Evolutionary conservation across 305 asterid species (phyloP).

Genomic region (Coffea humblotiana): DNA sequence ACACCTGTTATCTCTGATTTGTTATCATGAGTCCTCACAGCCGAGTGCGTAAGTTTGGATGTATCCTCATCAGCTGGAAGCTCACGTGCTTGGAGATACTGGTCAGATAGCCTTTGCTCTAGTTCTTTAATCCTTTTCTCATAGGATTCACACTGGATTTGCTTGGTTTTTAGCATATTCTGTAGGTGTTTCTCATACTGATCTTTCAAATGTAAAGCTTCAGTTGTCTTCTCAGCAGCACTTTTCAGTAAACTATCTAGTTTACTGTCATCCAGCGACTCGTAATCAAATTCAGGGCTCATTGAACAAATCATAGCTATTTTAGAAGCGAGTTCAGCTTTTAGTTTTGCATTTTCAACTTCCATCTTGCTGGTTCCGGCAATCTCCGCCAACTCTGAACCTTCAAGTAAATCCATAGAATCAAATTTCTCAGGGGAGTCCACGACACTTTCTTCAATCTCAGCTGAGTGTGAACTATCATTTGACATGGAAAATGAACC

Average conservation of each 20-base stretch:
- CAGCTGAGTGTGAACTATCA: conserved; percentile 61
- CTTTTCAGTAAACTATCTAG: conserved; percentile 60
- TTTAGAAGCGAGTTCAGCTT: conserved; percentile 98
- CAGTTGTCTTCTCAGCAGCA: conserved; percentile 76
- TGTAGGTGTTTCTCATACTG: conserved; percentile 81
- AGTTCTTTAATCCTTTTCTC: conserved; percentile 90
- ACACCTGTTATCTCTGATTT: conserved; percentile 58
- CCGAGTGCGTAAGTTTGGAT: conserved; percentile 39
- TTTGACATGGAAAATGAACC: conserved; percentile 57
- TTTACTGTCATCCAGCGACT: conserved; percentile 62
- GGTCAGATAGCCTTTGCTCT: conserved; percentile 85
- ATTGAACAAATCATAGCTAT: conserved; percentile 80
- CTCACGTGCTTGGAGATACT: conserved; percentile 42
- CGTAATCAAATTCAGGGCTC: conserved; percentile 58
- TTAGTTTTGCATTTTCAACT: conserved; percentile 91
- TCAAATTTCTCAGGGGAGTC: conserved; percentile 48
- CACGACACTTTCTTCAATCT: conserved; percentile 42
- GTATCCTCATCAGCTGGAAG: conserved; percentile 43
- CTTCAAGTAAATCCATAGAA: conserved; percentile 54
- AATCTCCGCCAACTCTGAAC: conserved; percentile 76
- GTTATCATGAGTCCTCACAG: conserved; percentile 49
- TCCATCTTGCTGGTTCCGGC: conserved; percentile 96
- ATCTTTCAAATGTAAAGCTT: conserved; percentile 76
- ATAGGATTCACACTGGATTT: conserved; percentile 79
- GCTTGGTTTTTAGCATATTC: conserved; percentile 63